phyloP scores from a whole-genome alignment of 345 rosid species.

The Syzygium jambos region DNA sequence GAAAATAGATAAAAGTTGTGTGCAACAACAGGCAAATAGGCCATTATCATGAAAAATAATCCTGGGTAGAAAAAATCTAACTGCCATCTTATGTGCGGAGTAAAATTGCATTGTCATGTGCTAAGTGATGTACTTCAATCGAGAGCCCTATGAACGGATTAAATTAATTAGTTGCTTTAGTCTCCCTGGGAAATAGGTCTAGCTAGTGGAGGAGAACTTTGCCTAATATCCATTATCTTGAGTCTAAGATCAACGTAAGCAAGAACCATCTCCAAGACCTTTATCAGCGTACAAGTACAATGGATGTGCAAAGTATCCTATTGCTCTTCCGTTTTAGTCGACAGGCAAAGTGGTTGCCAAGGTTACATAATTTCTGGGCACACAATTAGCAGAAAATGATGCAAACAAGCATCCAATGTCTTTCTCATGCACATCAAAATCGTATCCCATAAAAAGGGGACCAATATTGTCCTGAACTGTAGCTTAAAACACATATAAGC shows the following conservation, averaged over 20 bases:
- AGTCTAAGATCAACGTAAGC: background rate
- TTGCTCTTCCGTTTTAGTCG: background rate
- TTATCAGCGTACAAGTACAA: background rate
- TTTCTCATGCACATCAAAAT: background rate
- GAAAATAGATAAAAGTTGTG: background rate
- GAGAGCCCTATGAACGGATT: background rate
- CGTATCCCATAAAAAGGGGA: background rate
- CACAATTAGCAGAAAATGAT: background rate
- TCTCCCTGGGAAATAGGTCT: background rate
- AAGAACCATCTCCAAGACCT: background rate
- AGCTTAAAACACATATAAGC: background rate
- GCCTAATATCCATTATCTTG: background rate
- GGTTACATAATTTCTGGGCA: background rate
- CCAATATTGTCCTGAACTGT: background rate
- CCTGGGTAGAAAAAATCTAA: background rate
- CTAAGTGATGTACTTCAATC: background rate
- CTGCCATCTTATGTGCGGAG: background rate
- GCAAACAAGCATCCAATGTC: background rate
- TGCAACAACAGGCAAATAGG: background rate
- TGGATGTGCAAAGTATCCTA: background rate
- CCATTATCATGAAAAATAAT: background rate
- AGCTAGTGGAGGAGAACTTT: background rate
- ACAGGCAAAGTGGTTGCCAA: background rate
- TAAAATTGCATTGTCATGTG: background rate
- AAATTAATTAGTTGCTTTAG: background rate